These are phyloP conservation scores for Quercus ilex DNA, from an alignment of 306 rosid genomes.

Conservation along the genomic window DNA sequence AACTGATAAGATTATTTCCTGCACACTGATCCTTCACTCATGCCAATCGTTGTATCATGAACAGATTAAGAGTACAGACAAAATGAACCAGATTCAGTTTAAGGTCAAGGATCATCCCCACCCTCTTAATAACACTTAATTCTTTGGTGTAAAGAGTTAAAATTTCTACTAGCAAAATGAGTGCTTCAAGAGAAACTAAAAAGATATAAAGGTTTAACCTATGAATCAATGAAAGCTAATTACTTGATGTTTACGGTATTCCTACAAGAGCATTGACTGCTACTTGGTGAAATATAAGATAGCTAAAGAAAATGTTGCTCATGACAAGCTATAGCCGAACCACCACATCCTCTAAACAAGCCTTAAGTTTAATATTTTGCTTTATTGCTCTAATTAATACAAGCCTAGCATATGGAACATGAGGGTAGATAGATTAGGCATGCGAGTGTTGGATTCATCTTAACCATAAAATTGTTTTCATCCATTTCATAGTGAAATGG, in stretches of 20 bases:
- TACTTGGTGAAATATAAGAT: background rate
- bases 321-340: background rate
- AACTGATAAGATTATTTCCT: slow-evolving; percentile 14
- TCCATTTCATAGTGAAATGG: too few species aligned
- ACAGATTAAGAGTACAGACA: background rate
- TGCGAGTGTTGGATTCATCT: slow-evolving; percentile 17
- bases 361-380: background rate
- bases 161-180: background rate
- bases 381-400: slow-evolving; percentile 19
- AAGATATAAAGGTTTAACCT: background rate
- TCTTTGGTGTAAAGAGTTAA: background rate
- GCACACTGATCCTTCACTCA: background rate
- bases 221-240: background rate
- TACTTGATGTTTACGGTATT: background rate
- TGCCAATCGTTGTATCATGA: slow-evolving; percentile 13
- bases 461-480: background rate
- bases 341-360: background rate
- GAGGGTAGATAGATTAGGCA: slow-evolving; percentile 29
- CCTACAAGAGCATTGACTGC: background rate
- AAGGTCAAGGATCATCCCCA: background rate
- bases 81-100: background rate
- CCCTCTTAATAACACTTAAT: background rate
- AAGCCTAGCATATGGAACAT: slow-evolving; percentile 21
- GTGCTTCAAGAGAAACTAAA: background rate
- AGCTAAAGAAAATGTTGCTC: background rate